Evolutionary conservation across 768 basidiomycete genomes (phyloP).

Genomic region (Hirschioporus abietinus): DNA sequence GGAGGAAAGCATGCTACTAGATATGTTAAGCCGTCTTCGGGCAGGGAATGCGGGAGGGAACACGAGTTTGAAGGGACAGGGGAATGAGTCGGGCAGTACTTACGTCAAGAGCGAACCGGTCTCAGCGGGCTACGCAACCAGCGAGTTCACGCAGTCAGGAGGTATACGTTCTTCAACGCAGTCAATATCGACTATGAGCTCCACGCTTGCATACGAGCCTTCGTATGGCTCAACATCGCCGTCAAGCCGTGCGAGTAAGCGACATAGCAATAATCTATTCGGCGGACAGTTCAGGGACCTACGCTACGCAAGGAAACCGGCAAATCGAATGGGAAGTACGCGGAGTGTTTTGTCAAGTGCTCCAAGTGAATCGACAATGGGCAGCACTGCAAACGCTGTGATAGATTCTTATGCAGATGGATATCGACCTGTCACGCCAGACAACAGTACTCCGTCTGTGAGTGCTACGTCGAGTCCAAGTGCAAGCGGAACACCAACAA

Average conservation of each 20-base stretch:
- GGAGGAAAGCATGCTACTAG: slow-evolving; percentile 81
- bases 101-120: slow-evolving; percentile 24
- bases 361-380: slow-evolving; percentile 38
- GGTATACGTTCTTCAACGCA: slow-evolving; percentile 21
- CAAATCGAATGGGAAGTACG: slow-evolving; percentile 37
- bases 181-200: slow-evolving; percentile 31
- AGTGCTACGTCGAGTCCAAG: slow-evolving; percentile 40
- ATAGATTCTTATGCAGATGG: slow-evolving; percentile 34
- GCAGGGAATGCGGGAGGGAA: slow-evolving; percentile 25
- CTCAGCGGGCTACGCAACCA: not conserved
- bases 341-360: slow-evolving; percentile 37
- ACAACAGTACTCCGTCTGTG: slow-evolving; percentile 36
- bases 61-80: not conserved
- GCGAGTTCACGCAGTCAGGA: slow-evolving; percentile 7
- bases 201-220: slow-evolving; percentile 17
- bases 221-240: slow-evolving; percentile 9
- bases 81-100: not conserved
- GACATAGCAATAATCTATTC: slow-evolving; percentile 85
- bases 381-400: slow-evolving; percentile 28
- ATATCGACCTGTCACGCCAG: slow-evolving; percentile 52
- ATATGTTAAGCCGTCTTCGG: slow-evolving; percentile 57
- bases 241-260: slow-evolving; percentile 44
- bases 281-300: slow-evolving; percentile 76
- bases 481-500: slow-evolving; percentile 32
- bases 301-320: slow-evolving; percentile 54